Evolutionary conservation across 2,329 filamentous ascomycete species (phyloP).

Genomic region (Verticillium klebahnii): DNA sequence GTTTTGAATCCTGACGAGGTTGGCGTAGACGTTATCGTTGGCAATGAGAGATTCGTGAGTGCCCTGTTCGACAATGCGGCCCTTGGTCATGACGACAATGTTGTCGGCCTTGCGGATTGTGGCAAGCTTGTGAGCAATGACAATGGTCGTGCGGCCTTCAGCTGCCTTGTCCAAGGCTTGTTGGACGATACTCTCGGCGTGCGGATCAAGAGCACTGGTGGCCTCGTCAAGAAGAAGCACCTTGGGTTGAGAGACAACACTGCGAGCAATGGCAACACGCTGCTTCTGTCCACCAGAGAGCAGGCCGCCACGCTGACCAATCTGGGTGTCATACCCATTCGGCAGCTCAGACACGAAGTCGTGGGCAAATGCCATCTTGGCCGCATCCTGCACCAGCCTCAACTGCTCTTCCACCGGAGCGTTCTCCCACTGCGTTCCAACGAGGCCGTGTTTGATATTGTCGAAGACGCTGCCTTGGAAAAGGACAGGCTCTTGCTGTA

Average conservation of each 20-base stretch:
- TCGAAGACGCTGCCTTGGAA: conserved; percentile 39
- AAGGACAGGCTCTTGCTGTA: conserved; percentile 33
- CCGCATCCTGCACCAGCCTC: conserved; percentile 35
- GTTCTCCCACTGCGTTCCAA: conserved; percentile 21
- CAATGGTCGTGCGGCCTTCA: conserved; percentile 54
- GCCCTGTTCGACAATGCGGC: conserved; percentile 54
- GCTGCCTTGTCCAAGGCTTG: conserved; percentile 48
- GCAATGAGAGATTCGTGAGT: conserved; percentile 51
- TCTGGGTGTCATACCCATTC: conserved; percentile 48
- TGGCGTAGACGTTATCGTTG: conserved; percentile 42
- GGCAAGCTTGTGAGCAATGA: conserved; percentile 55
- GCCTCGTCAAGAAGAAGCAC: conserved; percentile 65
- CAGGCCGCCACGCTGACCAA: conserved; percentile 56
- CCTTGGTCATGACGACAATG: conserved; percentile 57
- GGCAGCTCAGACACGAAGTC: conserved; percentile 42
- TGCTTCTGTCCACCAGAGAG: conserved; percentile 64
- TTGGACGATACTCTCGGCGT: conserved; percentile 45
- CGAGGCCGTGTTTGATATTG: conserved; percentile 45
- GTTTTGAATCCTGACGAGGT: conserved; percentile 40
- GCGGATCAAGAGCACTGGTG: conserved; percentile 47
- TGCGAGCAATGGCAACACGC: conserved; percentile 54
- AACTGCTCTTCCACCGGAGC: conserved; percentile 27
- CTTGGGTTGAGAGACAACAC: conserved; percentile 33
- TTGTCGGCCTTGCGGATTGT: conserved; percentile 57
- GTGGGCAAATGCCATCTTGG: conserved; percentile 38